Conservation (phyloP, 2,329 filamentous ascomycete species). For the Hypoxylon sp. region DNA sequence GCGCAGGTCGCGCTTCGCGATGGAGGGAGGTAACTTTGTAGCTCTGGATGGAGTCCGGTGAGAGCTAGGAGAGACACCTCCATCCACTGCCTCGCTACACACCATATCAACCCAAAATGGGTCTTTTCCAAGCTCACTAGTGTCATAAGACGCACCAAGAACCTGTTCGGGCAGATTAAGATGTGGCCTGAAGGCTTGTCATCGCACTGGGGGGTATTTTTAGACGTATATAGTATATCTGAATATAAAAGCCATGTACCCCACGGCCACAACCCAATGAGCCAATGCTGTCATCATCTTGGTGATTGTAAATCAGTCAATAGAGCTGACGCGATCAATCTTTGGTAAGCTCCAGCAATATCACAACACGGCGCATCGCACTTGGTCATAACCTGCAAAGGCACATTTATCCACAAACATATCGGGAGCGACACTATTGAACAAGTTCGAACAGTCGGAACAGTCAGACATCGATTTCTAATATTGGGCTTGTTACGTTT, state of each 20-base stretch:
- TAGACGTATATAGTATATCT: slow-evolving; percentile 40
- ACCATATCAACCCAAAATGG: slow-evolving; percentile 49
- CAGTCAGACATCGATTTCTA: slow-evolving; percentile 3
- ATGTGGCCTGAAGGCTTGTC: slow-evolving; percentile 35
- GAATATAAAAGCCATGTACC: slow-evolving; percentile 45
- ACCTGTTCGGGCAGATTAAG: slow-evolving; percentile 42
- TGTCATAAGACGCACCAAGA: slow-evolving; percentile 55
- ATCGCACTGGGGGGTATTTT: slow-evolving; percentile 44
- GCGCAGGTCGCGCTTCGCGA: slow-evolving; percentile 42
- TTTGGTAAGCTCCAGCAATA: slow-evolving; percentile 13
- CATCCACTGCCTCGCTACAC: slow-evolving; percentile 48
- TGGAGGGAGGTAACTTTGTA: slow-evolving; percentile 31
- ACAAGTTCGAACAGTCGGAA: not conserved
- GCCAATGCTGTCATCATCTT: slow-evolving; percentile 41
- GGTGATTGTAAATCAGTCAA: slow-evolving; percentile 31
- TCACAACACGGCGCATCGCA: slow-evolving; percentile 11
- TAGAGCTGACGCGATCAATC: slow-evolving; percentile 26
- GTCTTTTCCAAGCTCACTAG: slow-evolving; percentile 45
- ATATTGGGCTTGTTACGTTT: not conserved
- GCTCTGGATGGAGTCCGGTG: slow-evolving; percentile 46
- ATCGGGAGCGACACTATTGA: not conserved
- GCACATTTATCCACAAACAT: slow-evolving; percentile 11
- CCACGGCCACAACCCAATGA: slow-evolving; percentile 43
- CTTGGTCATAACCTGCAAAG: slow-evolving; percentile 15
- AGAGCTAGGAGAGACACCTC: slow-evolving; percentile 46